A percentile compares a stretch with the other conserved stretches of the same genome.
Evolutionary conservation across 1,284 basidiomycete species (phyloP).

Genomic region (Earliella scabrosa): DNA sequence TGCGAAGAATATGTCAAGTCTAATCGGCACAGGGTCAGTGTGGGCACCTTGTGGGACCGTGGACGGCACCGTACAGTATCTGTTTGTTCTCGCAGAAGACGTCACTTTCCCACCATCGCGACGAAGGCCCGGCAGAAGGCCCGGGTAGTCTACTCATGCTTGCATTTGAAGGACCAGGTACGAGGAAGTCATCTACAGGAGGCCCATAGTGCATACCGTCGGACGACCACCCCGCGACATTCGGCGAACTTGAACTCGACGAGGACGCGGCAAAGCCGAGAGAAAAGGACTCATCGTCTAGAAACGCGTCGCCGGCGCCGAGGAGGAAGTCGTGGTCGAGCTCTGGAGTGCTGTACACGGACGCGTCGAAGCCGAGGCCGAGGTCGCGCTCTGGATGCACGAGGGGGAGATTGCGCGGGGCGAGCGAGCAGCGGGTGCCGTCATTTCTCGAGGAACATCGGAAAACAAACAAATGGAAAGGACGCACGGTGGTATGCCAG

Average conservation of each 20-base stretch:
- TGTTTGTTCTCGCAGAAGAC: constrained; percentile 41
- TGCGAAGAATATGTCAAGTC: constrained; percentile 57
- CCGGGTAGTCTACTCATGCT: constrained; percentile 18
- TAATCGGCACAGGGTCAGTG: constrained; percentile 29
- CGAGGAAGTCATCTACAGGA: constrained; percentile 18
- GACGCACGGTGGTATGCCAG: constrained; percentile 4
- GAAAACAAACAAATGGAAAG: background rate
- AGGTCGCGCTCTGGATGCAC: constrained; percentile 6
- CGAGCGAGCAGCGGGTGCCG: background rate
- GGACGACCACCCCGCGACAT: constrained; percentile 11
- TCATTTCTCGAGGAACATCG: too few species aligned
- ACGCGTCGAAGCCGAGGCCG: constrained; percentile 19
- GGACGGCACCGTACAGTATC: constrained; percentile 40
- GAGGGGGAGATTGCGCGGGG: too few species aligned
- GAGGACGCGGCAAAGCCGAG: constrained; percentile 4
- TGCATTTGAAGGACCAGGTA: constrained; percentile 15
- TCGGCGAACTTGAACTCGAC: constrained; percentile 9
- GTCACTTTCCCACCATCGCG: constrained; percentile 32
- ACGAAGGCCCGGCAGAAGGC: constrained; percentile 11
- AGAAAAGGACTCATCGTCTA: constrained; percentile 7
- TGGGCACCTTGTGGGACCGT: constrained; percentile 17
- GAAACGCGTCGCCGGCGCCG: constrained; percentile 3
- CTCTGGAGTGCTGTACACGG: constrained; percentile 20
- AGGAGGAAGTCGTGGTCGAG: constrained; percentile 11
- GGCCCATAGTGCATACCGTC: background rate